phyloP scores from a whole-genome alignment of 495 filamentous ascomycete species.

The Penicillium malachiteum region DNA sequence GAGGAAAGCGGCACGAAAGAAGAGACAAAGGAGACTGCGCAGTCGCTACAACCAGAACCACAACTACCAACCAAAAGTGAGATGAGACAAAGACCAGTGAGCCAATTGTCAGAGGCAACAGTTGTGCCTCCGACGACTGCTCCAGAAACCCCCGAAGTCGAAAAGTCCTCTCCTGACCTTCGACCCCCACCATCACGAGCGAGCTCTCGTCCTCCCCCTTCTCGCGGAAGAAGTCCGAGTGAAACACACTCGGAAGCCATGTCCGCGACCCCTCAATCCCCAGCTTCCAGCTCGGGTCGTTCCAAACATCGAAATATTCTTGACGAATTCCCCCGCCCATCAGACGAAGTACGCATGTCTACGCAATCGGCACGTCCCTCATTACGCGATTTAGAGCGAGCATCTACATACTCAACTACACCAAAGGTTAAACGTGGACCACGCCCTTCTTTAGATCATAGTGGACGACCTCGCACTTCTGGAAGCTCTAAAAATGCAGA shows the following conservation, averaged over 20 bases:
- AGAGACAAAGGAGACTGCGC: constrained; percentile 26
- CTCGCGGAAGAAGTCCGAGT: constrained; percentile 17
- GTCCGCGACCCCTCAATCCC: constrained; percentile 19
- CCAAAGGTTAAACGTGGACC: constrained; percentile 83
- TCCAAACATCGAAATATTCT: constrained; percentile 28
- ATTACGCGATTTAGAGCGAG: constrained; percentile 59
- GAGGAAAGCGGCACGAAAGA: constrained; percentile 66
- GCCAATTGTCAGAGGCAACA: constrained; percentile 41
- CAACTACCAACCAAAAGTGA: constrained; percentile 15
- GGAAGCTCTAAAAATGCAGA: constrained; percentile 45
- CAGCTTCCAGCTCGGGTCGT: constrained; percentile 16
- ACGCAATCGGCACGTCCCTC: constrained; percentile 65
- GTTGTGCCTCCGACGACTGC: constrained; percentile 32
- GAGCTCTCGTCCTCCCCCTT: constrained; percentile 22
- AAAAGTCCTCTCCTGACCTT: constrained; percentile 13
- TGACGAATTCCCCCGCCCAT: constrained; percentile 41
- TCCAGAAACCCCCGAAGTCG: constrained; percentile 19
- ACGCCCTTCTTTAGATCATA: constrained; percentile 70
- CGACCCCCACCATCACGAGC: constrained; percentile 20
- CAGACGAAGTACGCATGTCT: constrained; percentile 47
- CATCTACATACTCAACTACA: constrained; percentile 46
- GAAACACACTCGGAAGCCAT: constrained; percentile 17
- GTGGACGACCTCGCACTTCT: constrained; percentile 63
- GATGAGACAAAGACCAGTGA: constrained; percentile 31
- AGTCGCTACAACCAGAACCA: not conserved